These are phyloP conservation scores for Calonectria ilicicola DNA, from an alignment of 2,329 filamentous ascomycete species.

Conservation along the genomic window DNA sequence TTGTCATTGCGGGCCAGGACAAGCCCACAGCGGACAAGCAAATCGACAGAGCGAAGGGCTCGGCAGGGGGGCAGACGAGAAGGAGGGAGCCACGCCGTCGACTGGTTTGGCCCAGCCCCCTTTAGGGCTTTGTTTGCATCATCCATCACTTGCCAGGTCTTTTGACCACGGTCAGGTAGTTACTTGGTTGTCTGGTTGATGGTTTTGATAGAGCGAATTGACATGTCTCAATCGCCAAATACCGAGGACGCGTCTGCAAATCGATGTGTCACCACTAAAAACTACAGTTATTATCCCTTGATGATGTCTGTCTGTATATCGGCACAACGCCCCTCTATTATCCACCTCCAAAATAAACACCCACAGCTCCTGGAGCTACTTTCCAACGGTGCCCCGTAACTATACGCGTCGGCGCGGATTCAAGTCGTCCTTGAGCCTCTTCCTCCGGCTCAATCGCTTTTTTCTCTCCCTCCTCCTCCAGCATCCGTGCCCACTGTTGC, in stretches of 20 bases:
- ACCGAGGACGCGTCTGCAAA: not conserved
- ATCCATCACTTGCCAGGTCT: not conserved
- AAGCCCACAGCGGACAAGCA: constrained; percentile 21
- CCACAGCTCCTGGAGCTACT: not conserved
- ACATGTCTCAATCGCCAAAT: not conserved
- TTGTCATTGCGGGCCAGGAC: constrained; percentile 36
- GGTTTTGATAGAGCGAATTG: not conserved
- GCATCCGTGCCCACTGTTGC: constrained; percentile 5
- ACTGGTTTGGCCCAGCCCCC: not conserved
- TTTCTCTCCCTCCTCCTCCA: not conserved
- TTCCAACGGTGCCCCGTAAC: not conserved
- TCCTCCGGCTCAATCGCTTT: too few species aligned
- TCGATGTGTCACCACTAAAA: not conserved
- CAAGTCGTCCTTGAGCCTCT: not conserved
- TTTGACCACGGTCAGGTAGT: too few species aligned
- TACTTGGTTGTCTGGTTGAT: not conserved
- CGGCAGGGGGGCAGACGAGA: constrained; percentile 11
- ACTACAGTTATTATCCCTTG: too few species aligned
- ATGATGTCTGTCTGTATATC: not conserved
- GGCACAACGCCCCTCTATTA: not conserved
- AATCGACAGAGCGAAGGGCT: constrained; percentile 20
- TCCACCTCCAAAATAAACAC: not conserved
- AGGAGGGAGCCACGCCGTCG: not conserved
- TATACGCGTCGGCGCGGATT: constrained; percentile 6
- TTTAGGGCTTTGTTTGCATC: not conserved